Evolutionary conservation across 768 basidiomycete genomes (phyloP).

Genomic region (Tulasnella sp.): DNA sequence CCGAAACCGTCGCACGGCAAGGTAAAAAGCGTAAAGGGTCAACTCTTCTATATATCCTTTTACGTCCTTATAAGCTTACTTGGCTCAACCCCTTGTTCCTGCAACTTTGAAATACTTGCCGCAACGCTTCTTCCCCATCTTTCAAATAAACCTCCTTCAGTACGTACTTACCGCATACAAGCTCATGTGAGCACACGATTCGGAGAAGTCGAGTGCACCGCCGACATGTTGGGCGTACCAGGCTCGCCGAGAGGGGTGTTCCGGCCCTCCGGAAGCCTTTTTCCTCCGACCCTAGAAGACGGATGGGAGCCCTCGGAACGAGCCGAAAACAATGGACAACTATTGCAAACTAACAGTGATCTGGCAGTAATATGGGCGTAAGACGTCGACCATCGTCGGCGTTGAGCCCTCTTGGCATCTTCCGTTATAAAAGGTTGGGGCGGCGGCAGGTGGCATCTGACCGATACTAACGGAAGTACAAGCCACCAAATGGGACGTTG

Average conservation of each 20-base stretch:
- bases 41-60: neutral
- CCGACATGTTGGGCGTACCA: neutral
- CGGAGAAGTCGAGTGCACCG: neutral
- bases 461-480: too few relatives aligned
- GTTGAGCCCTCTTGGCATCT: neutral
- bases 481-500: too few relatives aligned
- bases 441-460: too few relatives aligned
- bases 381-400: neutral
- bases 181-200: neutral
- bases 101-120: neutral
- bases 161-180: neutral
- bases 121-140: neutral
- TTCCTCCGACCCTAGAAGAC: neutral
- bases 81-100: neutral
- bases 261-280: constrained; percentile 1
- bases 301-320: neutral
- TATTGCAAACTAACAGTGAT: neutral
- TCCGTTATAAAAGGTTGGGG: neutral
- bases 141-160: too few relatives aligned
- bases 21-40: neutral
- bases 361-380: too few relatives aligned
- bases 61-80: neutral
- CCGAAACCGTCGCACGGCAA: neutral
- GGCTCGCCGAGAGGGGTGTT: neutral
- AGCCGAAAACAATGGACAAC: neutral